phyloP scores from a whole-genome alignment of 495 filamentous ascomycete species.

The Chaetomium tenue region DNA sequence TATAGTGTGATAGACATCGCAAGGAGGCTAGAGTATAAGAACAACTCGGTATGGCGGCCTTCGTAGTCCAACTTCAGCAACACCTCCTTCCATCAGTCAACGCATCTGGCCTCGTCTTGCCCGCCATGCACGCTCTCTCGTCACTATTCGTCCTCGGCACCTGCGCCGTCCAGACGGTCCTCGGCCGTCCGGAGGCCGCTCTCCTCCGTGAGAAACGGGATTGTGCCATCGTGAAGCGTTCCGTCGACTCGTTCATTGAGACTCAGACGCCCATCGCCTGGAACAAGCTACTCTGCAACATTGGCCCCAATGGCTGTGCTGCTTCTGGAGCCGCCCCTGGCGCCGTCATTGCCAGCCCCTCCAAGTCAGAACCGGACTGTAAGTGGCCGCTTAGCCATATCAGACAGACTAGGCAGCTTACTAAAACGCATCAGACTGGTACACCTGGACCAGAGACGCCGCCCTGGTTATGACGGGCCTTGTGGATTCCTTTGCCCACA shows the following conservation, averaged over 20 bases:
- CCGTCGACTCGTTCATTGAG: slow-evolving; percentile 56
- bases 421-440: slow-evolving; percentile 47
- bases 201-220: slow-evolving; percentile 35
- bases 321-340: slow-evolving; percentile 50
- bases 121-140: slow-evolving; percentile 46
- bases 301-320: slow-evolving; percentile 54
- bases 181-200: slow-evolving; percentile 42
- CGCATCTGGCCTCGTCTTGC: slow-evolving; percentile 37
- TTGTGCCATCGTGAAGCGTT: slow-evolving; percentile 42
- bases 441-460: slow-evolving; percentile 73
- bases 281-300: slow-evolving; percentile 57
- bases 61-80: slow-evolving; percentile 16
- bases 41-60: slow-evolving; percentile 27
- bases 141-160: slow-evolving; percentile 49
- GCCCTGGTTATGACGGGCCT: slow-evolving; percentile 61
- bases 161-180: slow-evolving; percentile 47
- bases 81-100: slow-evolving; percentile 26
- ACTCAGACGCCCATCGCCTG: slow-evolving; percentile 54
- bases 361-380: slow-evolving; percentile 60
- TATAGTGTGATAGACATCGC: not conserved
- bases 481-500: slow-evolving; percentile 57
- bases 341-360: slow-evolving; percentile 62
- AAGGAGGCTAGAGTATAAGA: slow-evolving; percentile 23
- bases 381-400: slow-evolving; percentile 29
- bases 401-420: not conserved